These are phyloP conservation scores for Tulasnella sp. DNA, from an alignment of 768 basidiomycete genomes.

Conservation along the genomic window DNA sequence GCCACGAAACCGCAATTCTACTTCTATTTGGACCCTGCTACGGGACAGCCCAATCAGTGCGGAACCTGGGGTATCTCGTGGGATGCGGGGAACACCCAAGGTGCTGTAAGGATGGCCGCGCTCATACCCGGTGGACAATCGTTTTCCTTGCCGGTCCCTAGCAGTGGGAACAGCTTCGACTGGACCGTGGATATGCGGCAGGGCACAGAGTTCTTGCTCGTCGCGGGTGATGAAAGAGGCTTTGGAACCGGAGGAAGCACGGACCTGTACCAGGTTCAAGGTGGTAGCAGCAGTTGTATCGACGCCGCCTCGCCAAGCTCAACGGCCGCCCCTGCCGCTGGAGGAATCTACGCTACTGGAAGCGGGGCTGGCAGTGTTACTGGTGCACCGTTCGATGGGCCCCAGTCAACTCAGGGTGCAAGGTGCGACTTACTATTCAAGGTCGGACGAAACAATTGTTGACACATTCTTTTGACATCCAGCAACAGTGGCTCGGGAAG, in stretches of 20 bases:
- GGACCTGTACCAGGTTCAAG: conserved; percentile 20
- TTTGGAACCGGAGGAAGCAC: conserved; percentile 35
- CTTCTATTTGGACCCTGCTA: conserved; percentile 33
- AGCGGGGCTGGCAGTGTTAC: conserved; percentile 33
- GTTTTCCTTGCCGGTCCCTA: conserved; percentile 29
- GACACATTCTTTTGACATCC: background rate
- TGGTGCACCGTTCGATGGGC: conserved; percentile 22
- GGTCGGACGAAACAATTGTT: background rate
- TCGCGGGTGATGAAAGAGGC: conserved; percentile 34
- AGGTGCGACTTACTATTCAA: conserved; percentile 18
- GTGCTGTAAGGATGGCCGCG: conserved; percentile 30
- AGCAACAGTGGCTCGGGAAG: conserved; percentile 1
- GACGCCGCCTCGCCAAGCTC: conserved; percentile 32
- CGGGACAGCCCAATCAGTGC: conserved; percentile 32
- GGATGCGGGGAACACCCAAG: conserved; percentile 28
- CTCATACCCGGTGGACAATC: conserved; percentile 34
- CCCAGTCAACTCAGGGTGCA: conserved; percentile 14
- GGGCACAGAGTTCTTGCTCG: conserved; percentile 31
- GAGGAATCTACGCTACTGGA: conserved; percentile 35
- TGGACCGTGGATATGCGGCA: conserved; percentile 34
- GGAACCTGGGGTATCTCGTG: conserved; percentile 17
- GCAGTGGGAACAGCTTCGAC: conserved; percentile 17
- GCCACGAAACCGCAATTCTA: conserved; percentile 33
- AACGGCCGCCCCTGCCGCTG: conserved; percentile 32
- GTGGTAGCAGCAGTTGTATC: conserved; percentile 33